These are phyloP conservation scores for Suillus weaverae DNA, from an alignment of 768 basidiomycete genomes.

Conservation along the genomic window DNA sequence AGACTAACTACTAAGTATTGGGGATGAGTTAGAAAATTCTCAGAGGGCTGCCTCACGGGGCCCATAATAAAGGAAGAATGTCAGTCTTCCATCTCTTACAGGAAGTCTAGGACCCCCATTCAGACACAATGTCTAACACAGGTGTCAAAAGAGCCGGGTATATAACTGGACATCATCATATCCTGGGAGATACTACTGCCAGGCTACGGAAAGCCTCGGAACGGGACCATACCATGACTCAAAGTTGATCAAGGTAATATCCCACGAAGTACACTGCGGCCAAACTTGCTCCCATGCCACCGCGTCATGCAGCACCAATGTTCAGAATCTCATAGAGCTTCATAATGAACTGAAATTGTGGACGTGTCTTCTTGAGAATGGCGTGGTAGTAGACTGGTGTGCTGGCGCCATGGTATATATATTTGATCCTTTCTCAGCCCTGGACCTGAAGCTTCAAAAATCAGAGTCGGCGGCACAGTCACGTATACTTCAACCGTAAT, in stretches of 20 bases:
- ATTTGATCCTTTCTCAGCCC: neutral
- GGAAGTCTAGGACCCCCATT: neutral
- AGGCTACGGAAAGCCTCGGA: neutral
- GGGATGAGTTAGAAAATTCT: neutral
- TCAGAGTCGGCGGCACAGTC: neutral
- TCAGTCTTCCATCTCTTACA: neutral
- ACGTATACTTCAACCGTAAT: neutral
- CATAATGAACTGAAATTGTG: neutral
- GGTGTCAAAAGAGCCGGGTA: neutral
- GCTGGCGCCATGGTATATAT: neutral
- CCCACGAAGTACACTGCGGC: neutral
- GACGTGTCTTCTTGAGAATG: neutral
- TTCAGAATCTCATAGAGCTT: neutral
- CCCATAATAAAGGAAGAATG: neutral
- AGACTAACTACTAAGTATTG: neutral
- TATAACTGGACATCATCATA: no score
- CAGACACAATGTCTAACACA: neutral
- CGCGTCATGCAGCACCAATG: neutral
- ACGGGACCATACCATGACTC: neutral
- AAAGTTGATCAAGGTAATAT: neutral
- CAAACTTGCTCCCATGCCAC: neutral
- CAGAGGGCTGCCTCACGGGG: neutral
- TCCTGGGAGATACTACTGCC: neutral
- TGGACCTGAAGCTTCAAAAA: neutral
- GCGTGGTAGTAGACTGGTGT: neutral